Conservation (phyloP, 139 green algal species). For the Chara braunii region DNA sequence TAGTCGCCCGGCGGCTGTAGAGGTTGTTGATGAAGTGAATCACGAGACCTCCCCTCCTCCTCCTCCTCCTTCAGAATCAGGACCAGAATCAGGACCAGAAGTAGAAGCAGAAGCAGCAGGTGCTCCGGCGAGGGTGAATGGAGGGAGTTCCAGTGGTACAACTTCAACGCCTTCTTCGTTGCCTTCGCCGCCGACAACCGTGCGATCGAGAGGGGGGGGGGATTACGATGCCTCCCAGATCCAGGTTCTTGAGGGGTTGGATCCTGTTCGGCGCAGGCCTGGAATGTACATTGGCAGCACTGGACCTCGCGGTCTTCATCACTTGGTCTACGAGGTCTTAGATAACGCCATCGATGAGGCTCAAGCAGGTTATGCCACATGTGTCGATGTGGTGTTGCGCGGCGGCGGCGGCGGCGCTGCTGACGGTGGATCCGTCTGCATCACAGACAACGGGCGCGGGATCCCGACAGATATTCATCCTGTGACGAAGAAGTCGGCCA, state of each 20-base stretch:
- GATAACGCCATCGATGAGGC: slow-evolving; percentile 86
- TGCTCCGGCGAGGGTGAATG: no score
- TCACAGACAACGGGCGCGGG: slow-evolving; percentile 79
- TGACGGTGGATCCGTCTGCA: slow-evolving; percentile 53
- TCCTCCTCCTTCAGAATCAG: no score
- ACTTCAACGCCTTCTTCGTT: no score
- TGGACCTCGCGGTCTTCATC: slow-evolving; percentile 78
- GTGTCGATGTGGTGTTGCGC: slow-evolving; percentile 58
- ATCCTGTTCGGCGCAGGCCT: slow-evolving; percentile 91
- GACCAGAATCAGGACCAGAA: no score
- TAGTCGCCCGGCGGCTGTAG: no score
- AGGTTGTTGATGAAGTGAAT: no score
- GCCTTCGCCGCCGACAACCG: no score
- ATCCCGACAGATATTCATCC: slow-evolving; percentile 86
- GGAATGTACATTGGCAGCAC: slow-evolving; percentile 99
- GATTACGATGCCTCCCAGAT: slow-evolving; percentile 25
- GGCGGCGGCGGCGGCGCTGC: slow-evolving; percentile 56
- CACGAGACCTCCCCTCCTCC: no score
- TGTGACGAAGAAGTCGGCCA: slow-evolving; percentile 66
- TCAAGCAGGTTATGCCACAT: slow-evolving; percentile 67
- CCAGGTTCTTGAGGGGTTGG: slow-evolving; percentile 87
- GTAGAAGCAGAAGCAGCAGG: no score
- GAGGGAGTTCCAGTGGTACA: no score
- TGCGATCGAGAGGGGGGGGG: no score
- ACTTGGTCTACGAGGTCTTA: slow-evolving; percentile 95